phyloP scores from a whole-genome alignment of 2,329 filamentous ascomycete species.

The Myriosclerotinia duriaeana region DNA sequence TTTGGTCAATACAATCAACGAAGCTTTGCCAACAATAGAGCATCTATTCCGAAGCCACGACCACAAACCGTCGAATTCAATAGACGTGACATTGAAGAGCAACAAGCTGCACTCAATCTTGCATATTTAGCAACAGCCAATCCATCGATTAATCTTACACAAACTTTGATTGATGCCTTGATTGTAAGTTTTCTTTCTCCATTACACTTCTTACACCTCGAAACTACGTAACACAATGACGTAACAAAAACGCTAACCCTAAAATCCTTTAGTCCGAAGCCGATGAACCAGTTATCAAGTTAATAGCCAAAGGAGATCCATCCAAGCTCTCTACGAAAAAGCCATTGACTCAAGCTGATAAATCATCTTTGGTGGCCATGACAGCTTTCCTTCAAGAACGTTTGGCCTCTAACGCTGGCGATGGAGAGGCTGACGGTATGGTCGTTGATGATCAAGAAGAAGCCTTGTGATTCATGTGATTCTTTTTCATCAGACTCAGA shows the following conservation, averaged over 20 bases:
- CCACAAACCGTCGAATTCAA: conserved; percentile 27
- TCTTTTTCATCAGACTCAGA: background rate
- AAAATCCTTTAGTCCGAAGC: conserved; percentile 44
- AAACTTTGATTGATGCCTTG: conserved; percentile 57
- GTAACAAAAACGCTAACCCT: conserved; percentile 27
- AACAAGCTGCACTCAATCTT: conserved; percentile 66
- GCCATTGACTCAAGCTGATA: conserved; percentile 26
- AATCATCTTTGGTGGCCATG: conserved; percentile 30
- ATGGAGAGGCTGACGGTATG: conserved; percentile 5
- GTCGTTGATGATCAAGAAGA: background rate
- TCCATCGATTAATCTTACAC: conserved; percentile 45
- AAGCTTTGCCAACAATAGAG: conserved; percentile 10
- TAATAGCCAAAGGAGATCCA: conserved; percentile 40
- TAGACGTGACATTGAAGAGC: conserved; percentile 50
- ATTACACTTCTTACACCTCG: background rate
- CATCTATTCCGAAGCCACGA: conserved; percentile 25
- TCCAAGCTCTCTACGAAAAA: conserved; percentile 22
- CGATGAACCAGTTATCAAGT: conserved; percentile 44
- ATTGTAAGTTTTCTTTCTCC: conserved; percentile 52
- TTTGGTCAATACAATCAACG: conserved; percentile 25
- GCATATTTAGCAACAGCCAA: conserved; percentile 55
- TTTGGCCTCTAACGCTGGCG: conserved; percentile 20
- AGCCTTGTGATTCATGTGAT: background rate
- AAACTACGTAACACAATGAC: conserved; percentile 13
- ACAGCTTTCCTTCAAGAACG: conserved; percentile 29